Evolutionary conservation across 2,329 filamentous ascomycete genomes (phyloP).

Genomic region (Coleophoma eucalyptorum): DNA sequence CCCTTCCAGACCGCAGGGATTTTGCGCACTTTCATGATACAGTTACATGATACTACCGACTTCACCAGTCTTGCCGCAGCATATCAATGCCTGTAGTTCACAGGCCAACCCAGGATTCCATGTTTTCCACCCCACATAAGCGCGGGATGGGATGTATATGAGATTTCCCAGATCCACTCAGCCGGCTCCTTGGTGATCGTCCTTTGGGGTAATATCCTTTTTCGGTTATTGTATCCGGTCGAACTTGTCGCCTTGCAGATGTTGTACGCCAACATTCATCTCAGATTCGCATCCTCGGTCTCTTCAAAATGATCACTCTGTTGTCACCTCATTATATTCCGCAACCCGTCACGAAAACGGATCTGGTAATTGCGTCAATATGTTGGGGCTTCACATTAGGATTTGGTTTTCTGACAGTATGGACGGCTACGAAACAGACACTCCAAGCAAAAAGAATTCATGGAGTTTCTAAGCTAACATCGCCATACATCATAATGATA

Average conservation of each 20-base stretch:
- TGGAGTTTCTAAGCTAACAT: constrained; percentile 22
- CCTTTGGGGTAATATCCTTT: too few relatives aligned
- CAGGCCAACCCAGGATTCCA: too few relatives aligned
- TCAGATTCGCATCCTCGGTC: too few relatives aligned
- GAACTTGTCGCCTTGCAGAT: background rate
- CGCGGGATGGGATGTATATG: too few relatives aligned
- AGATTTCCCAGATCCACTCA: too few relatives aligned
- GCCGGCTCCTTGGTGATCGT: too few relatives aligned
- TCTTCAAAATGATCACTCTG: constrained; percentile 9
- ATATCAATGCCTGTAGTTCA: too few relatives aligned
- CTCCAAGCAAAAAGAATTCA: constrained; percentile 26
- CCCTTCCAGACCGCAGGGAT: too few relatives aligned
- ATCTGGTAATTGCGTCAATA: constrained; percentile 32
- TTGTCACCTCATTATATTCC: constrained; percentile 8
- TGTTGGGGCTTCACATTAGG: constrained; percentile 34
- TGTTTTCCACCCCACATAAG: too few relatives aligned
- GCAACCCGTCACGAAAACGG: constrained; percentile 11
- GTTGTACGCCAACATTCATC: background rate
- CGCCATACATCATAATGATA: constrained; percentile 36
- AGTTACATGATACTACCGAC: too few relatives aligned
- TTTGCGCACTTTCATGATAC: too few relatives aligned
- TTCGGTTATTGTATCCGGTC: background rate
- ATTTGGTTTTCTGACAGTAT: constrained; percentile 29
- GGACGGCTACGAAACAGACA: constrained; percentile 33
- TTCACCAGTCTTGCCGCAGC: too few relatives aligned